phyloP scores from a whole-genome alignment of 441 rosid genomes.

The Gossypium laxum region DNA sequence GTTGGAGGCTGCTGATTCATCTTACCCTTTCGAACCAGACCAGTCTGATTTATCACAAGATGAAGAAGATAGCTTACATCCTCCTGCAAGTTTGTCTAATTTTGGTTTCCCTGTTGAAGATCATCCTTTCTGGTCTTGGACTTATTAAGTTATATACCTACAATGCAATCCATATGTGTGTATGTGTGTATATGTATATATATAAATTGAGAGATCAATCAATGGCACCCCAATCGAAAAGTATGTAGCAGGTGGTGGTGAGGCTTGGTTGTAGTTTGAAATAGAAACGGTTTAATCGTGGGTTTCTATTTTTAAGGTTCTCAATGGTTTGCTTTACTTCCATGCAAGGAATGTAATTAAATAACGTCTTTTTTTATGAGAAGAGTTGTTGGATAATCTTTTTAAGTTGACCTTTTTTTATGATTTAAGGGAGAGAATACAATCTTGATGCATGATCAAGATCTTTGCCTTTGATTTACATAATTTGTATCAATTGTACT shows the following conservation, averaged over 20 bases:
- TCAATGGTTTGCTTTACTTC: no score
- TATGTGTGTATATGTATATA: no score
- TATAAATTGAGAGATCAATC: slow-evolving; percentile 3
- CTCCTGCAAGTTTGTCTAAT: slow-evolving; percentile 28
- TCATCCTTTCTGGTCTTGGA: slow-evolving; percentile 55
- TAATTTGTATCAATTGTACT: no score
- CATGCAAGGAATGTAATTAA: no score
- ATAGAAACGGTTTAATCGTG: slow-evolving; percentile 15
- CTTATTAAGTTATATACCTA: slow-evolving; percentile 23
- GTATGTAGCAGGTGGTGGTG: slow-evolving; percentile 7
- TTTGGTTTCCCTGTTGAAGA: slow-evolving; percentile 38
- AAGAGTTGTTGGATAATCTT: no score
- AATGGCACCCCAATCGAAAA: slow-evolving; percentile 12
- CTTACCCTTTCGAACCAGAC: slow-evolving; percentile 43
- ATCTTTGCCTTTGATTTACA: no score
- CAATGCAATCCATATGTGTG: not conserved
- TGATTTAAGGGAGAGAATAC: no score
- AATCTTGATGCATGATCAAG: no score
- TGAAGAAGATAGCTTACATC: slow-evolving; percentile 44
- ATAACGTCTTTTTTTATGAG: no score
- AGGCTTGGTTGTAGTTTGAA: slow-evolving; percentile 17
- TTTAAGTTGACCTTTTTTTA: no score
- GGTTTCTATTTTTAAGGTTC: not conserved
- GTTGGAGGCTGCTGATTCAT: slow-evolving; percentile 46
- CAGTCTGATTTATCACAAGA: slow-evolving; percentile 56